These are phyloP conservation scores for Fusarium dlaminii DNA, from an alignment of 2,329 filamentous ascomycete species.

Conservation along the genomic window DNA sequence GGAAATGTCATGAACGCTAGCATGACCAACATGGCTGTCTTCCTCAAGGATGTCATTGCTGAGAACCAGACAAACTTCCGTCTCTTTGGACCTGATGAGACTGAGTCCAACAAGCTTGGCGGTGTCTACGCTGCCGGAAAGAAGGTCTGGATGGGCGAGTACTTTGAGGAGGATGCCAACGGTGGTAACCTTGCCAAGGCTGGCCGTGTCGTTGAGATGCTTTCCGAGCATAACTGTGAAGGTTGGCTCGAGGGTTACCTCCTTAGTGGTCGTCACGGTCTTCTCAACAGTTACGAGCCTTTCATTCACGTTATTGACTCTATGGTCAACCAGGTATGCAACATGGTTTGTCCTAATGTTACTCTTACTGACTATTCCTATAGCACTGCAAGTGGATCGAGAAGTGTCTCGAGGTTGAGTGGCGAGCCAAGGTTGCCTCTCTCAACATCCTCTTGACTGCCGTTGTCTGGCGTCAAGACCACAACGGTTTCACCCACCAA, in stretches of 20 bases:
- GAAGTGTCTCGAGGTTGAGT: constrained; percentile 81
- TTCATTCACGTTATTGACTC: constrained; percentile 87
- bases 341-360: background rate
- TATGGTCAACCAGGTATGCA: constrained; percentile 77
- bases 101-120: constrained; percentile 80
- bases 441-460: constrained; percentile 83
- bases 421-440: constrained; percentile 77
- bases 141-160: constrained; percentile 84
- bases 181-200: constrained; percentile 75
- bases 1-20: constrained; percentile 67
- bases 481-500: constrained; percentile 86
- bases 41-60: constrained; percentile 73
- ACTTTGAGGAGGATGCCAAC: constrained; percentile 78
- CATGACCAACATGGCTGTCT: constrained; percentile 76
- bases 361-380: constrained; percentile 10
- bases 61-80: constrained; percentile 75
- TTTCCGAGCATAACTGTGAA: constrained; percentile 83
- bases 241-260: constrained; percentile 85
- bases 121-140: constrained; percentile 77
- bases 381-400: constrained; percentile 86
- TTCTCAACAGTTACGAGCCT: constrained; percentile 84
- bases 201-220: constrained; percentile 83
- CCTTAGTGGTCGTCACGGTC: constrained; percentile 76
- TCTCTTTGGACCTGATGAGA: constrained; percentile 82
- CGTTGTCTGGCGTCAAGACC: constrained; percentile 84